A percentile compares a stretch with the other conserved stretches of the same genome.
Evolutionary conservation across 805 yeast species (phyloP).

Genomic region (Ascoidea asiatica): DNA sequence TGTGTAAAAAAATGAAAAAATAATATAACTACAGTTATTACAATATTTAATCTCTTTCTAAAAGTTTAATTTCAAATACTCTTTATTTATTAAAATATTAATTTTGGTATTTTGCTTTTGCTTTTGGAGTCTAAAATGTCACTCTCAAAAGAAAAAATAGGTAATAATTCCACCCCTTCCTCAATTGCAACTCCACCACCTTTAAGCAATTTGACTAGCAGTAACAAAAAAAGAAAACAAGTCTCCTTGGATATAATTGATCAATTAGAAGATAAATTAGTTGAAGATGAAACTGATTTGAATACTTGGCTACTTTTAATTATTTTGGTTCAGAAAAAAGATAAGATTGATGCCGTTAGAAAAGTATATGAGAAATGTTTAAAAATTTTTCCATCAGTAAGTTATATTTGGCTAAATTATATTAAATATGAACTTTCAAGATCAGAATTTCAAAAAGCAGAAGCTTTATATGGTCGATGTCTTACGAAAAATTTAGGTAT

Average conservation of each 20-base stretch:
- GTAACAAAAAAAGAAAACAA: constrained; percentile 14
- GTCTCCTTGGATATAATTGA: constrained; percentile 38
- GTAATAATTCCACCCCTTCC: too few relatives aligned
- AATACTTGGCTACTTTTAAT: constrained; percentile 44
- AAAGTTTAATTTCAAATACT: too few relatives aligned
- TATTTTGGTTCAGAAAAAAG: constrained; percentile 32
- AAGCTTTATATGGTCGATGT: constrained; percentile 49
- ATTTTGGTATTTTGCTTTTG: too few relatives aligned
- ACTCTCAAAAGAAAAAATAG: too few relatives aligned
- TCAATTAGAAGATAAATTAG: constrained; percentile 40
- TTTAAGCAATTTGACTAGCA: too few relatives aligned
- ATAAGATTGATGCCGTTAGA: constrained; percentile 46
- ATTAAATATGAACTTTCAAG: constrained; percentile 49
- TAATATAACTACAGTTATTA: too few relatives aligned
- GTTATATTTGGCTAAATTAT: constrained; percentile 64
- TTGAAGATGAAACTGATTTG: constrained; percentile 38
- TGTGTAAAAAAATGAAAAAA: too few relatives aligned
- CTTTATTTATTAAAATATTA: too few relatives aligned
- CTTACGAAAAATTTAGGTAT: constrained; percentile 51
- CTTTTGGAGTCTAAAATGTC: too few relatives aligned
- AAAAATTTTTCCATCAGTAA: constrained; percentile 50
- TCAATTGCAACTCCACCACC: not conserved
- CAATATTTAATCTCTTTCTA: too few relatives aligned
- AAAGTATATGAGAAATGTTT: constrained; percentile 48
- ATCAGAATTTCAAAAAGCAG: constrained; percentile 56